Evolutionary conservation across 2,329 filamentous ascomycete species (phyloP), one percentile per base, ranked within the genome.

Genomic region (Pezicula neosporulosa): DNA sequence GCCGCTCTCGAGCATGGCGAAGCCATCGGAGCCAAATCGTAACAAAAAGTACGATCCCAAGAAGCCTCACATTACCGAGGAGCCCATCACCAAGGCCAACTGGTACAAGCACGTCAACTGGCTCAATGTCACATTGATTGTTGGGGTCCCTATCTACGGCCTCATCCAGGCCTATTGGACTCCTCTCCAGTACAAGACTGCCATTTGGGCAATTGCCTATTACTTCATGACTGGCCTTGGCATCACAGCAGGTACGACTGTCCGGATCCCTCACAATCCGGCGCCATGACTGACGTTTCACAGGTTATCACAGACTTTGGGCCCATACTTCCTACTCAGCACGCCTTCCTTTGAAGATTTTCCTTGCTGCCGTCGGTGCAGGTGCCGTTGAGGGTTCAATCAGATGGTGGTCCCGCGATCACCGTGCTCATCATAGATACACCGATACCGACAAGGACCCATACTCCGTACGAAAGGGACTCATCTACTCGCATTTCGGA

Each of bases 61-160:
- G 76, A 96, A 95, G 75, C 81, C 86, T 65, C 90, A 96, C 72
- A 94, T 96, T 72, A 84, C 89, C 58, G 90, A 95, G 58, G 82
- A 82, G 57, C 87, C 88, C 52, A 86, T 95, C 62, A 96, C 89
- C 54, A 80, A 77, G 71, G 75, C 78, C 64, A 96, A 96, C 77
- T 94, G 89, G 89, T 85, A 91, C 74, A 87, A 92, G 75, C 91
- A 96, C 68, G 81, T 96, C 77, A 91, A 96, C 80, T 96, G 91
- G 90, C 80, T 96, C 60, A 96, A 96, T 71, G 85, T 89, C 56
- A 80, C 78, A 56, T 81, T 96, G 68, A 93, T 96, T 68, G 71
- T 95, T 59, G 77, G 87, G 60, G 80, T 96, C 43, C 91, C 92
- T 39, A 56, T 92, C 44, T 76, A 81, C 52, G 91, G 91, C 56